Percentiles rank a stretch among this genome's conserved stretches.
Evolutionary conservation across 495 filamentous ascomycete species (phyloP).

Genomic region (Penicillium psychrofluorescens): DNA sequence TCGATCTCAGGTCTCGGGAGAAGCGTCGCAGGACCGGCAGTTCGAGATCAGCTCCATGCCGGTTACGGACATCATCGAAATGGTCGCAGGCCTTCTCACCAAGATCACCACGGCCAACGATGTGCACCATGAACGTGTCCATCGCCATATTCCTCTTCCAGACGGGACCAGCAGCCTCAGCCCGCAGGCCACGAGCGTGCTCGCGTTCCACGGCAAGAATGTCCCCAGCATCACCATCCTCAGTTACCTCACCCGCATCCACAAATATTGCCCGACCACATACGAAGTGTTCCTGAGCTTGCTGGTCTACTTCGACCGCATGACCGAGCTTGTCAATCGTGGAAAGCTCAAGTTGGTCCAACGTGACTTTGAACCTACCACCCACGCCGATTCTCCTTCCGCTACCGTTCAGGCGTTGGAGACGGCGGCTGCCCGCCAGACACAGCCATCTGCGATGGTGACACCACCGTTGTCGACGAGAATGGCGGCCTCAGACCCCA

Average conservation of each 20-base stretch:
- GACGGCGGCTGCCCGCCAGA: constrained; percentile 5
- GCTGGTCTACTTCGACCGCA: constrained; percentile 96
- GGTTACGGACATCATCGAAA: constrained; percentile 96
- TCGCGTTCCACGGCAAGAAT: constrained; percentile 99
- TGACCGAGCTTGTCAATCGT: constrained; percentile 94
- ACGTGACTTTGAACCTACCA: constrained; percentile 14
- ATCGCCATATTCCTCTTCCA: constrained; percentile 60
- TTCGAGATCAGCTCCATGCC: constrained; percentile 99
- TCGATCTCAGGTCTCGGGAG: constrained; percentile 38
- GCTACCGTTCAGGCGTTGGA: constrained; percentile 6
- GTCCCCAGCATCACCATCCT: constrained; percentile 94
- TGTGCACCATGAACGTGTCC: constrained; percentile 75
- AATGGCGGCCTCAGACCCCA: constrained; percentile 27
- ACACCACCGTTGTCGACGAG: constrained; percentile 27
- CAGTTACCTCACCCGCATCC: constrained; percentile 92
- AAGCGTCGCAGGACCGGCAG: constrained; percentile 40
- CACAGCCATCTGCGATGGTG: constrained; percentile 25
- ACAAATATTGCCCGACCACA: constrained; percentile 98
- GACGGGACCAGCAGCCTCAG: constrained; percentile 61
- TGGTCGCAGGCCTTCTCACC: constrained; percentile 96
- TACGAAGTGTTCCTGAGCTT: constrained; percentile 97
- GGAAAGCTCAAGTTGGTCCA: constrained; percentile 41
- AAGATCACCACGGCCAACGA: constrained; percentile 99
- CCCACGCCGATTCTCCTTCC: constrained; percentile 4
- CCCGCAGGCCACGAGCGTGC: constrained; percentile 77